phyloP scores from a whole-genome alignment of 192 early-diverging fungal species.

The Coemansia sp. region DNA sequence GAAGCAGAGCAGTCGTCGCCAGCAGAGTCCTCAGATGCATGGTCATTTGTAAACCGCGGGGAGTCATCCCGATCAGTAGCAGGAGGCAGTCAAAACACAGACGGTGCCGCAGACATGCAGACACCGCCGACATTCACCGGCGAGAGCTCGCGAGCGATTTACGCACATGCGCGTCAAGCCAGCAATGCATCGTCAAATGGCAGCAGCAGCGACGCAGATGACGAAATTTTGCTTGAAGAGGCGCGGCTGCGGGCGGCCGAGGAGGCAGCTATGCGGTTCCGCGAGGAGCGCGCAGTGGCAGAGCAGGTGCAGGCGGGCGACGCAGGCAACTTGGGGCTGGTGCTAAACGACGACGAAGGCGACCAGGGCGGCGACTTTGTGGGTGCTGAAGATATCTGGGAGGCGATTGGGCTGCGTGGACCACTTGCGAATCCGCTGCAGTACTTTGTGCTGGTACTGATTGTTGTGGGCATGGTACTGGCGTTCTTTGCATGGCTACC shows the following conservation, averaged over 20 bases:
- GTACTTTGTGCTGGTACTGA: constrained; percentile 76
- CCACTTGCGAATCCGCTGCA: constrained; percentile 75
- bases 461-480: constrained; percentile 72
- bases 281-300: neutral
- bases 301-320: neutral
- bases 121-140: constrained; percentile 34
- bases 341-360: constrained; percentile 20
- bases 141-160: constrained; percentile 28
- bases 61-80: constrained; percentile 5
- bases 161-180: constrained; percentile 4
- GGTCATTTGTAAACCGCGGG: constrained; percentile 24
- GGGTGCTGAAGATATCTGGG: constrained; percentile 74
- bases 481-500: constrained; percentile 74
- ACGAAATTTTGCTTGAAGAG: neutral
- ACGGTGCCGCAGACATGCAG: neutral
- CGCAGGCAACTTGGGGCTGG: neutral
- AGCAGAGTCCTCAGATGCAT: constrained; percentile 16
- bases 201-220: constrained; percentile 1
- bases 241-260: constrained; percentile 6
- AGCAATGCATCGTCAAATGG: neutral
- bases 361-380: constrained; percentile 59
- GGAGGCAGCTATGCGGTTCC: constrained; percentile 8
- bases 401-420: constrained; percentile 89
- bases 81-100: neutral
- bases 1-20: constrained; percentile 1